A percentile compares a stretch with the other conserved stretches of the same genome.
phyloP scores from a whole-genome alignment of 495 filamentous ascomycete genomes.

The Pyrenula aspistea region DNA sequence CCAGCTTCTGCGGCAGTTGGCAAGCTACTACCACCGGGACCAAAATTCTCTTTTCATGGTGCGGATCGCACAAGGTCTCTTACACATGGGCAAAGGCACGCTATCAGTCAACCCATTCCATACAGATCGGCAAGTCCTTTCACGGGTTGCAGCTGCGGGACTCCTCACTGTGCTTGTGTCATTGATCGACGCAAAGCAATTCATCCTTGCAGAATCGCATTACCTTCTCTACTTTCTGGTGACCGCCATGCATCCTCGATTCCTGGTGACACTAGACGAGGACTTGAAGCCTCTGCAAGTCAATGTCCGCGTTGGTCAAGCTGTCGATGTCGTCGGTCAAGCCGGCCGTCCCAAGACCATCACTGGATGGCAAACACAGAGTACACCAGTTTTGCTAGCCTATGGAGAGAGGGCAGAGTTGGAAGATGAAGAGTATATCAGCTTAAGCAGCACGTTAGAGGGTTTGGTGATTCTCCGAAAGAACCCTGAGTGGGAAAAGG shows the following conservation, averaged over 20 bases:
- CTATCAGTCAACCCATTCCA: constrained; percentile 94
- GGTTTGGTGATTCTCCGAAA: constrained; percentile 93
- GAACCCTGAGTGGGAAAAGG: constrained; percentile 41
- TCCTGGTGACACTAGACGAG: constrained; percentile 93
- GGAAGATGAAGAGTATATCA: constrained; percentile 94
- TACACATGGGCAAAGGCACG: constrained; percentile 99
- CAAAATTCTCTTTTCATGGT: constrained; percentile 97
- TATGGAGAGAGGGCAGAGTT: constrained; percentile 93
- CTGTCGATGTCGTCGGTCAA: constrained; percentile 95
- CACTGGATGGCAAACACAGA: constrained; percentile 99
- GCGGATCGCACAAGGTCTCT: constrained; percentile 88
- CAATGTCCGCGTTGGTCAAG: constrained; percentile 94
- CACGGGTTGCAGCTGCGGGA: constrained; percentile 79
- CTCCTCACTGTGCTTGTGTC: constrained; percentile 81
- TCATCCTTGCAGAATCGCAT: constrained; percentile 79
- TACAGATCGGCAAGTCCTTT: constrained; percentile 91
- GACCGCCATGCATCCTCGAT: constrained; percentile 93
- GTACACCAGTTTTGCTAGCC: constrained; percentile 84
- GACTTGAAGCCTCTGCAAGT: constrained; percentile 86
- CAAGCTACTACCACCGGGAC: constrained; percentile 95
- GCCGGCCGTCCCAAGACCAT: constrained; percentile 97
- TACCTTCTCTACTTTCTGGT: constrained; percentile 97
- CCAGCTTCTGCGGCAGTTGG: constrained; percentile 85
- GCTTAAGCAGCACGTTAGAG: constrained; percentile 80
- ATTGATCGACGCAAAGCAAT: constrained; percentile 89